A percentile compares a stretch with the other conserved stretches of the same genome.
Conservation (phyloP, 345 rosid species). For the Murraya paniculata region DNA sequence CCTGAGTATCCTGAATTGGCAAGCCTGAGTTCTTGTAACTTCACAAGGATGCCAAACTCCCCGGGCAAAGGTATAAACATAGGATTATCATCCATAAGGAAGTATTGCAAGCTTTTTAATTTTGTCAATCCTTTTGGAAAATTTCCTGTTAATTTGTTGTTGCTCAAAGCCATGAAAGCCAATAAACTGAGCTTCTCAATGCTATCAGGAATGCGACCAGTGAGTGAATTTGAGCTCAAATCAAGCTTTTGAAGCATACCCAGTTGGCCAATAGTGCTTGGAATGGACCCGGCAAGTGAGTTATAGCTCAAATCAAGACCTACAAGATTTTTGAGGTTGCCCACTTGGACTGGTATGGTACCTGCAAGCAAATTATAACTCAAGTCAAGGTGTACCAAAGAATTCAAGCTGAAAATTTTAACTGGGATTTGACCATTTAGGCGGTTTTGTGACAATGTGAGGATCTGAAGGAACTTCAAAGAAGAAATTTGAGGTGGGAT, state of each 20-base stretch:
- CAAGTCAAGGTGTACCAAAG: slow-evolving; percentile 68
- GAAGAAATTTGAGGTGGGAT: slow-evolving; percentile 68
- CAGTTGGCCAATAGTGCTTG: slow-evolving; percentile 57
- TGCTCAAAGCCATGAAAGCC: slow-evolving; percentile 71
- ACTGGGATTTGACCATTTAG: slow-evolving; percentile 60
- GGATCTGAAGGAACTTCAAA: slow-evolving; percentile 58
- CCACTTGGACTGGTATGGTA: slow-evolving; percentile 54
- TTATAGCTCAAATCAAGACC: slow-evolving; percentile 88
- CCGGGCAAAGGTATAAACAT: slow-evolving; percentile 60
- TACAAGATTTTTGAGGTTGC: slow-evolving; percentile 51
- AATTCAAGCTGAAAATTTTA: slow-evolving; percentile 36
- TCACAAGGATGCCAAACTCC: slow-evolving; percentile 51
- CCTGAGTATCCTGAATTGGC: slow-evolving; percentile 77
- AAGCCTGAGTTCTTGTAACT: slow-evolving; percentile 76
- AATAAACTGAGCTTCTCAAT: slow-evolving; percentile 52
- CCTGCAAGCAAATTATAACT: slow-evolving; percentile 74
- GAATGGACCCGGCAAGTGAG: slow-evolving; percentile 53
- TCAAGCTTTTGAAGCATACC: slow-evolving; percentile 82
- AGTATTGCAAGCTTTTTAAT: slow-evolving; percentile 65
- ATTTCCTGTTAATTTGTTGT: slow-evolving; percentile 57
- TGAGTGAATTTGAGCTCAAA: slow-evolving; percentile 65
- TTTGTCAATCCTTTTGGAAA: slow-evolving; percentile 59
- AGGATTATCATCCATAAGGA: slow-evolving; percentile 86
- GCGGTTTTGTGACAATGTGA: slow-evolving; percentile 75
- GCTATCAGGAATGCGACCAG: slow-evolving; percentile 55